phyloP scores from a whole-genome alignment of 1,139 yeast genomes.

The Arxiozyma heterogenica region DNA sequence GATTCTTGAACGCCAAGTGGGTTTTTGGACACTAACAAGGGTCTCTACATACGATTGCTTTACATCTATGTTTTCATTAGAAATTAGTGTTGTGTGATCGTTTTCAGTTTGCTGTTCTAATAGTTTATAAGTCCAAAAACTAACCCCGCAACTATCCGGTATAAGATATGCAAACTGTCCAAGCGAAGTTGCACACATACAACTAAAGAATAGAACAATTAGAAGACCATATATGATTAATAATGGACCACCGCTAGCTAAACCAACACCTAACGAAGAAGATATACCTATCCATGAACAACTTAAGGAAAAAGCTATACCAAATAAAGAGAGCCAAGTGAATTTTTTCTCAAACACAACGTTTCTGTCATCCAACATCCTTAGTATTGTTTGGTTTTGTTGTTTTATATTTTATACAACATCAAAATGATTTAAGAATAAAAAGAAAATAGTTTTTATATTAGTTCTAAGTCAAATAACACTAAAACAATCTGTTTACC shows the following conservation, averaged over 20 bases:
- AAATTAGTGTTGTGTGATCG: background rate
- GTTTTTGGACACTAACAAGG: background rate
- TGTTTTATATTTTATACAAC: no score
- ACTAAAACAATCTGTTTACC: no score
- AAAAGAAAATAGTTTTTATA: background rate
- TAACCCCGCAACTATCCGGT: constrained; percentile 46
- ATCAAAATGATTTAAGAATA: background rate
- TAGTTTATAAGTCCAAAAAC: background rate
- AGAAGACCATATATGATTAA: constrained; percentile 40
- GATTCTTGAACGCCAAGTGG: background rate
- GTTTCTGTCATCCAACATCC: background rate
- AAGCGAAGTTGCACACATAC: constrained; percentile 39
- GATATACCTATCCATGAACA: constrained; percentile 48
- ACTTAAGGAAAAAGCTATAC: constrained; percentile 45
- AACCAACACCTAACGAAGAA: constrained; percentile 42
- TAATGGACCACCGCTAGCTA: constrained; percentile 43
- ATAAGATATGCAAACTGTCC: constrained; percentile 46
- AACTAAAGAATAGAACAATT: constrained; percentile 42
- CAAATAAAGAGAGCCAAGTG: constrained; percentile 44
- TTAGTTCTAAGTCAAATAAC: no score
- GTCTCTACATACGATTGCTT: background rate
- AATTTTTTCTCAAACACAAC: constrained; percentile 34
- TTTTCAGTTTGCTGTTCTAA: background rate
- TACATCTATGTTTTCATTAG: background rate
- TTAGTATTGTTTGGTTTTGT: background rate